Base-by-base conservation (phyloP, 129 eudicot species). In the Saussurea involucrata region DNA sequence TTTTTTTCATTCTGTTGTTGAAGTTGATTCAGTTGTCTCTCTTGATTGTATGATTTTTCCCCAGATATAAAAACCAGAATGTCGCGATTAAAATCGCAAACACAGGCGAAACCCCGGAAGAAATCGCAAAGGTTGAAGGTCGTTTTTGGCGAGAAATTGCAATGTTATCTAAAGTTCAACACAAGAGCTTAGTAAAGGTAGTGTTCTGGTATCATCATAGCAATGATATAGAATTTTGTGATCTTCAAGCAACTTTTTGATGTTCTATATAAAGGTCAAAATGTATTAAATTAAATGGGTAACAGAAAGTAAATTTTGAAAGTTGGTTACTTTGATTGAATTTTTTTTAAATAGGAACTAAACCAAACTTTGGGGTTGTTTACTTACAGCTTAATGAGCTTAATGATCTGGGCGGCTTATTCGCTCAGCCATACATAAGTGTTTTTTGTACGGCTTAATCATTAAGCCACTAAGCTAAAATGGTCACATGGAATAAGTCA, bases 121-220 rank as follows among this genome's bases (percentile, higher is more conserved):
- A 93, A 87, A 85, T 88, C 73, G 86, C 87, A 20, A 93, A 90
- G 86, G 86, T 81, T 72, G 97, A 93, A 74, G 85, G 83, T 22
- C 86, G 97, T 44, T 93, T 93, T 82, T 92, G 79, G 10, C 88
- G 98, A 76, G 96, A 93, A 76, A 95, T 93, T 73, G 98, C 92
- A 22, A 93, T 93, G 98, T 82, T 93, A 69, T 87, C 98, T 36
- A 88, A 80, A 88, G 98, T 93, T 36, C 88, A 90, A 76, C 98
- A 93, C 88, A 93, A 85, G 74, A 88, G 90, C 77, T 80, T 93
- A 77, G 98, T 93, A 71, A 93, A 93, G 98, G 98, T 93, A 76
- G 72, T 58, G 6, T 24, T 44, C 55, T 78, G 37, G 6, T 72
- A 12, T 46, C 69, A 63, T 78, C 57, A n/a, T 11, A 34, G 46